Evolutionary conservation across 306 rosid species (phyloP).

Genomic region (Malus orientalis): DNA sequence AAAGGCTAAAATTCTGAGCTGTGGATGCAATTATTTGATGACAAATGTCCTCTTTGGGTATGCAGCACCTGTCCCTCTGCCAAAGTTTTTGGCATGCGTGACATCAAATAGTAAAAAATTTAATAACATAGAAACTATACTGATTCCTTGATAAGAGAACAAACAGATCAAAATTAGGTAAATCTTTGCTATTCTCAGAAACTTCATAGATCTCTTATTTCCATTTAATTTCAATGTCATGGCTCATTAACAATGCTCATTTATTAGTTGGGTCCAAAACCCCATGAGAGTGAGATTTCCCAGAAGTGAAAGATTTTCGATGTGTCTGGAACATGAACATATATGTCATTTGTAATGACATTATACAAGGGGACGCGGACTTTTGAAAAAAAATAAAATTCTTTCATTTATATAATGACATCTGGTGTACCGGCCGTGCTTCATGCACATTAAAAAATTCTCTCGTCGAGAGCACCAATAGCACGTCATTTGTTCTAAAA

Average conservation of each 20-base stretch:
- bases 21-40: neutral
- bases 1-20: neutral
- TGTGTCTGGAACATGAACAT: too few relatives aligned
- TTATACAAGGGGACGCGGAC: rapidly evolving
- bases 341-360: too few relatives aligned
- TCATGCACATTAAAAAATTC: too few relatives aligned
- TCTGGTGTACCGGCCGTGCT: too few relatives aligned
- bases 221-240: neutral
- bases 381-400: too few relatives aligned
- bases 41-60: neutral
- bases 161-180: neutral
- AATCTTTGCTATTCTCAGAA: neutral
- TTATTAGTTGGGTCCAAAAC: neutral
- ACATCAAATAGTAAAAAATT: neutral
- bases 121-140: neutral
- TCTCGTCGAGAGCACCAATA: too few relatives aligned
- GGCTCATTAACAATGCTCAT: neutral
- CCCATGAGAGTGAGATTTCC: too few relatives aligned
- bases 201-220: neutral
- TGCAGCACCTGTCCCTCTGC: neutral
- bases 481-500: too few relatives aligned
- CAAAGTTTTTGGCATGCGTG: neutral
- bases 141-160: neutral
- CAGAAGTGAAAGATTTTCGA: too few relatives aligned
- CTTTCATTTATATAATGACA: rapidly evolving